These are phyloP conservation scores for Sanghuangporus weigelae DNA, from an alignment of 1,284 basidiomycete species.

Conservation along the genomic window DNA sequence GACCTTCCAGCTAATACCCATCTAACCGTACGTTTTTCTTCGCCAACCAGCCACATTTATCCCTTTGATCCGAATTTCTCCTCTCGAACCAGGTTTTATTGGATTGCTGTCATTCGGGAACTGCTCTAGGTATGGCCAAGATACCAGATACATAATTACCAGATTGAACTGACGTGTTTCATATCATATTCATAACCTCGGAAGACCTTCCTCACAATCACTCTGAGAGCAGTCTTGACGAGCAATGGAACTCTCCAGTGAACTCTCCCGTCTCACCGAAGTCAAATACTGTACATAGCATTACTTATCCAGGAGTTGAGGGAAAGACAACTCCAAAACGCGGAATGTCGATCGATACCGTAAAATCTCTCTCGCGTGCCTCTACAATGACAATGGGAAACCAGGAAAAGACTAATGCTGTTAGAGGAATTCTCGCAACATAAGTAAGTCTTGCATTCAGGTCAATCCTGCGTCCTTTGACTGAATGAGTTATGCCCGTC, in stretches of 20 bases:
- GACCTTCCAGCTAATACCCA: constrained; percentile 14
- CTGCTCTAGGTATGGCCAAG: constrained; percentile 12
- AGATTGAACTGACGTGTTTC: not conserved
- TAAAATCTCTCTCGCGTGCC: not conserved
- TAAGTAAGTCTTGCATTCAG: constrained; percentile 3
- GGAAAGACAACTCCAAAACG: not conserved
- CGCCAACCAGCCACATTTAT: not conserved
- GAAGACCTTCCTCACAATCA: constrained; percentile 9
- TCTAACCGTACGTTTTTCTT: constrained; percentile 16
- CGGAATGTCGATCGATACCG: constrained; percentile 3
- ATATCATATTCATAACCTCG: not conserved
- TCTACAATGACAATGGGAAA: not conserved
- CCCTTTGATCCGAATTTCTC: not conserved
- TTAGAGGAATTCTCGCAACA: constrained; percentile 3
- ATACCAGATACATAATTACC: not conserved
- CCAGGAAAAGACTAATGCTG: not conserved
- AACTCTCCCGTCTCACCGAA: not conserved
- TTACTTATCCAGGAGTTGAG: not conserved
- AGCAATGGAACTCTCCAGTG: constrained; percentile 3
- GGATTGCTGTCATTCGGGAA: constrained; percentile 20
- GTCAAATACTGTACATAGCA: not conserved
- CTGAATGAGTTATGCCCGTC: not conserved
- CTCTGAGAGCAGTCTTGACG: not conserved
- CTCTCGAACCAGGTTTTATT: constrained; percentile 11
- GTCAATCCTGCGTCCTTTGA: not conserved